phyloP scores from a whole-genome alignment of 306 rosid species.

The Sophora flavescens region DNA sequence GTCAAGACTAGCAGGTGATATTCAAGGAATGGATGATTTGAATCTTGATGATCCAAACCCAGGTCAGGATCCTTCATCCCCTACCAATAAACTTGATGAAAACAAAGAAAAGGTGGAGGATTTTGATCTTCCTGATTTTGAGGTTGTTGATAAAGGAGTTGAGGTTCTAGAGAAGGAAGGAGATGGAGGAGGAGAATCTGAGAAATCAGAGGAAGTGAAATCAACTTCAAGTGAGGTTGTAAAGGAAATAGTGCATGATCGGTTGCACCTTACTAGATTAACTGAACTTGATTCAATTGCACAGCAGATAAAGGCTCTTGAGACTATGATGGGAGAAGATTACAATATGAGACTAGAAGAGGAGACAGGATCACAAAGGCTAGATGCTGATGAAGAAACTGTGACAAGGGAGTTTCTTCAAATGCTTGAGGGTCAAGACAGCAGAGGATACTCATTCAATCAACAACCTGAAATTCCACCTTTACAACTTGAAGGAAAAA shows the following conservation, averaged over 20 bases:
- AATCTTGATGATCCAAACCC: constrained; percentile 91
- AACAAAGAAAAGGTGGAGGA: constrained; percentile 68
- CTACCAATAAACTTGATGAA: constrained; percentile 58
- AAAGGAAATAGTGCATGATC: constrained; percentile 81
- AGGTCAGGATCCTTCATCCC: constrained; percentile 53
- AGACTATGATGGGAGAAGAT: constrained; percentile 81
- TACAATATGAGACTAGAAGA: constrained; percentile 51
- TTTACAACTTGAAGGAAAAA: constrained; percentile 59
- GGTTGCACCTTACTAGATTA: constrained; percentile 63
- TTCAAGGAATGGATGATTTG: constrained; percentile 87
- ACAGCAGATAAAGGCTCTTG: constrained; percentile 93
- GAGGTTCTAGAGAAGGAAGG: constrained; percentile 72
- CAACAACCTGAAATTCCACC: constrained; percentile 60
- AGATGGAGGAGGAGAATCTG: constrained; percentile 56
- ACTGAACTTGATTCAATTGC: constrained; percentile 88
- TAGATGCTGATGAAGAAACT: constrained; percentile 88
- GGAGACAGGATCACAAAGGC: constrained; percentile 61
- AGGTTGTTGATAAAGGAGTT: constrained; percentile 90
- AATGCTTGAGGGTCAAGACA: constrained; percentile 87
- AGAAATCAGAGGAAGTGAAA: constrained; percentile 57
- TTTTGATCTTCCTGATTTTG: constrained; percentile 87
- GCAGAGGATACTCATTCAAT: constrained; percentile 45
- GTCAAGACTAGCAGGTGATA: constrained; percentile 44
- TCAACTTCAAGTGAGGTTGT: constrained; percentile 74
- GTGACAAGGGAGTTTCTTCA: constrained; percentile 92